Conservation (phyloP, 345 rosid genomes). For the Corymbia maculata region DNA sequence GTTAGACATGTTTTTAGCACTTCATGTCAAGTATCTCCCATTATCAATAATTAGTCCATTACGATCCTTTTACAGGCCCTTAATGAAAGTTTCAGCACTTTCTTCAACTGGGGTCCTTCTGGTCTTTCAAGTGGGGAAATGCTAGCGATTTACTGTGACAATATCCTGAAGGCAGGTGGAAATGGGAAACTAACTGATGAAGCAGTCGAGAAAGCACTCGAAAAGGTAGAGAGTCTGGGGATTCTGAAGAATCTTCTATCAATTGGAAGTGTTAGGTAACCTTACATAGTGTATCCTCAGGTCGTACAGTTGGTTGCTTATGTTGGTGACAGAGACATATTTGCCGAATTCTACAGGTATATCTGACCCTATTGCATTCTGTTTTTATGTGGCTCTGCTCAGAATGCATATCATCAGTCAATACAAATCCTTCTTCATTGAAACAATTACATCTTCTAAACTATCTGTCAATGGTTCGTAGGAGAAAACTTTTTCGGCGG, state of each 20-base stretch:
- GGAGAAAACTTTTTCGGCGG: slow-evolving; percentile 49
- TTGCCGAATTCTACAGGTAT: slow-evolving; percentile 41
- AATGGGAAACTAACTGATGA: slow-evolving; percentile 31
- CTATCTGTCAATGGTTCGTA: background rate
- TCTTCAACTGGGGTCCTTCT: slow-evolving; percentile 22
- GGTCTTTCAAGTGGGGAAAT: slow-evolving; percentile 27
- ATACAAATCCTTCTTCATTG: background rate
- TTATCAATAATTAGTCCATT: background rate
- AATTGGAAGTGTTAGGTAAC: background rate
- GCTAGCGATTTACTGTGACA: slow-evolving; percentile 26
- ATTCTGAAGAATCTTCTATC: background rate
- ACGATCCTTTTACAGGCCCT: slow-evolving; percentile 8
- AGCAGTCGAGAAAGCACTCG: slow-evolving; percentile 28
- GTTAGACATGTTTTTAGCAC: background rate
- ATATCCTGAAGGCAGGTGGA: slow-evolving; percentile 28
- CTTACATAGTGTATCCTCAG: slow-evolving; percentile 23
- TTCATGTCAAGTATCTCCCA: background rate
- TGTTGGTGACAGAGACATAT: slow-evolving; percentile 21
- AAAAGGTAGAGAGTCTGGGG: slow-evolving; percentile 3
- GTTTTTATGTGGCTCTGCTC: background rate
- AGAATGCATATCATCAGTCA: background rate
- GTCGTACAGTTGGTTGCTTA: slow-evolving; percentile 33
- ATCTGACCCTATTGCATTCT: background rate
- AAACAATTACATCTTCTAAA: background rate
- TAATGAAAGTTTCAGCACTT: slow-evolving; percentile 25